Percentiles rank a stretch among this genome's conserved stretches.
phyloP scores from a whole-genome alignment of 1,139 yeast species.

The Debaryomyces psychrophilus region DNA sequence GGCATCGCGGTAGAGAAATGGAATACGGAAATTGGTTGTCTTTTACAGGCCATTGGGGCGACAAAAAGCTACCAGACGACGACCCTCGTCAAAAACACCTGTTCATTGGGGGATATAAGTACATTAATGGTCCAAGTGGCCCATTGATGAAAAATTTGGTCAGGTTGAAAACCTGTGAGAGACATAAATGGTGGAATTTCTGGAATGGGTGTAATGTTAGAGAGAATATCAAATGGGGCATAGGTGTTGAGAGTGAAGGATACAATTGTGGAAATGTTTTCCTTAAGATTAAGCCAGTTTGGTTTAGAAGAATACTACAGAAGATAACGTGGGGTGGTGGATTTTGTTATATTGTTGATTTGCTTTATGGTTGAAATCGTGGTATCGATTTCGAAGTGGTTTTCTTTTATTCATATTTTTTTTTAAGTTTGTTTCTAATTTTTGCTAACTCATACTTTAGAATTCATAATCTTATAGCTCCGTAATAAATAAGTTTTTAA shows the following conservation, averaged over 20 bases:
- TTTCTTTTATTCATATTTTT: not conserved
- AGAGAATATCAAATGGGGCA: constrained; percentile 74
- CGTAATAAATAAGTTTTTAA: not conserved
- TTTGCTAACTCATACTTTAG: constrained; percentile 1
- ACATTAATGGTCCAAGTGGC: constrained; percentile 90
- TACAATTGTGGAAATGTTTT: constrained; percentile 66
- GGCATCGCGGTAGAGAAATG: constrained; percentile 57
- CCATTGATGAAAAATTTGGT: constrained; percentile 78
- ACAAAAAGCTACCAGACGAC: constrained; percentile 60
- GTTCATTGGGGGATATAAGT: constrained; percentile 83
- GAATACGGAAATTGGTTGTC: constrained; percentile 77
- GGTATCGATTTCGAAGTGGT: not conserved
- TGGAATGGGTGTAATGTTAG: constrained; percentile 81
- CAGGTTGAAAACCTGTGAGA: constrained; percentile 74
- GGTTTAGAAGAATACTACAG: constrained; percentile 52
- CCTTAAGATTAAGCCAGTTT: constrained; percentile 51
- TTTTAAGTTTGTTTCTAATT: constrained; percentile 1
- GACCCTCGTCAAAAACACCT: constrained; percentile 83
- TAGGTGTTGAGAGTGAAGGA: constrained; percentile 87
- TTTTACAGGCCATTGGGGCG: constrained; percentile 92
- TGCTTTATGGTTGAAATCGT: constrained; percentile 50
- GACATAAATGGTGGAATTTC: constrained; percentile 84
- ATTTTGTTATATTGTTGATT: constrained; percentile 61
- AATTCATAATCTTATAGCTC: not conserved
- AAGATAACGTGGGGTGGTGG: constrained; percentile 72